Conservation (phyloP, 2,329 filamentous ascomycete species). For the Claviceps sp. region DNA sequence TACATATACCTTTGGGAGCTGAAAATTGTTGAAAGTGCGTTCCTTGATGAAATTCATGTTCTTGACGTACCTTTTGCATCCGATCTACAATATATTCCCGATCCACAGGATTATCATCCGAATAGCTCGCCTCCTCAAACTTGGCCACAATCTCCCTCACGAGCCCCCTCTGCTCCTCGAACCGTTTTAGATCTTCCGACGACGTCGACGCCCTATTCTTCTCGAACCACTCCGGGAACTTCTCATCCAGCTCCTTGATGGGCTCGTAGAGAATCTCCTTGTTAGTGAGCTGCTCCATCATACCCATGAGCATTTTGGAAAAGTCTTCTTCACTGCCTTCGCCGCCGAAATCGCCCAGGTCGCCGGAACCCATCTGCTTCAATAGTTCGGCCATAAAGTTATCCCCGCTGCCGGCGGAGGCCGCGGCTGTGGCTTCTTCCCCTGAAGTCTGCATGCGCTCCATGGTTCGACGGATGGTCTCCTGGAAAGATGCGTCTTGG, state of each 20-base stretch:
- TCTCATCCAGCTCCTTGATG: slow-evolving; percentile 91
- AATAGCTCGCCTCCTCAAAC: slow-evolving; percentile 73
- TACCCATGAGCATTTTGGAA: slow-evolving; percentile 85
- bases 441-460: slow-evolving; percentile 88
- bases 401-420: slow-evolving; percentile 51
- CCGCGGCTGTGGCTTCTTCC: slow-evolving; percentile 69
- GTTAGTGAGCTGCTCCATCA: slow-evolving; percentile 98
- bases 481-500: slow-evolving; percentile 60
- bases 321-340: slow-evolving; percentile 66
- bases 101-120: slow-evolving; percentile 67
- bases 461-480: slow-evolving; percentile 88
- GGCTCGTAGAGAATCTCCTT: slow-evolving; percentile 98
- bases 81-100: slow-evolving; percentile 88
- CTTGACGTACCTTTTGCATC: slow-evolving; percentile 79
- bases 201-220: slow-evolving; percentile 56
- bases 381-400: slow-evolving; percentile 88
- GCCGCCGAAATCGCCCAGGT: slow-evolving; percentile 40
- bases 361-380: slow-evolving; percentile 52
- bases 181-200: slow-evolving; percentile 63
- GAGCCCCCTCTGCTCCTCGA: slow-evolving; percentile 64
- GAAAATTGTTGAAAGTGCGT: too few relatives aligned
- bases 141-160: slow-evolving; percentile 78
- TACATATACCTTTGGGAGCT: not conserved
- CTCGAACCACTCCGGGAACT: slow-evolving; percentile 81
- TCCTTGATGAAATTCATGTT: not conserved